Base-by-base conservation (phyloP, 75 land plant species). In the Pinus taeda region DNA sequence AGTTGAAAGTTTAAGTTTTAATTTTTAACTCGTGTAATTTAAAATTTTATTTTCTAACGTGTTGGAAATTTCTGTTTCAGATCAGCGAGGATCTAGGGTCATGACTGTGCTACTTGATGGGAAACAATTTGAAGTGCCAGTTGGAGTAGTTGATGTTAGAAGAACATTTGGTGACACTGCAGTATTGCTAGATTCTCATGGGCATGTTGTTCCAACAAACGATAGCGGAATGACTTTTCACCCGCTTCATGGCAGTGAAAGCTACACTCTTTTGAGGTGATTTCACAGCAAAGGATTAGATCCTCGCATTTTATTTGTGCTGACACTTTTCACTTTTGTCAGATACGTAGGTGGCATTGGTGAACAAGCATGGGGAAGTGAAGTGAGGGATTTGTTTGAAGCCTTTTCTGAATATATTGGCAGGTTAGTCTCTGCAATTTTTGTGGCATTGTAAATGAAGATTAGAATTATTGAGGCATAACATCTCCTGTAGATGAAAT, bases 231-330 rank as follows among this genome's bases (percentile, higher is more conserved):
- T 78, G 14, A 81, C 81, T 57, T 56, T 79, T 57, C 72, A 79
- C 26, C 81, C 83, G 30, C 83, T 81, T 77, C 60, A 59, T 78
- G 59, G 82, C 21, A 82, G 83, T 15, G 83, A 77, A 79, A 81
- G 36, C 56, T 81, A 81, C 62, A 79, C 61, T 57, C 57, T 81
- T 3, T 37, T 4, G 74, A 65, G 82, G 72, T 69, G 42, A 8
- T 69, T 6, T 8, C n/a, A 39, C 72, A n/a, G 8, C 42, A 69
- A 39, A 7, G 55, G 33, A 33, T 20, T 11, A 9, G 36, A 17
- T 37, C 22, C 72, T 69, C n/a, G 22, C 12, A 42, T 15, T 69
- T 67, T 69, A 9, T 20, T 20, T 8, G 26, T 1, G 33, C 6
- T 3, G 36, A 20, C 14, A 15, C 24, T 69, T 18, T 6, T 42